phyloP scores from a whole-genome alignment of 306 rosid genomes.

The Cicer judaicum region DNA sequence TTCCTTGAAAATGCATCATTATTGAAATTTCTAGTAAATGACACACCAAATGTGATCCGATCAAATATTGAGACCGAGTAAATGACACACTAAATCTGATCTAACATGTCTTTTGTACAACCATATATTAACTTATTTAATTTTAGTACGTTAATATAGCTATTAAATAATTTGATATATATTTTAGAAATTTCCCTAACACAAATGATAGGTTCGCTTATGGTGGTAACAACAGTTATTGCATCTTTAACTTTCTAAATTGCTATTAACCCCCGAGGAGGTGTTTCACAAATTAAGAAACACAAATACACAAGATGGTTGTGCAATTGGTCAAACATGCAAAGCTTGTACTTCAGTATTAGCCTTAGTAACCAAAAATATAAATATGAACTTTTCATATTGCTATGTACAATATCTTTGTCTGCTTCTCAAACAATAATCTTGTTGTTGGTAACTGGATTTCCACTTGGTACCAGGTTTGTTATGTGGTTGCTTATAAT shows the following conservation, averaged over 20 bases:
- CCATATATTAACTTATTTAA: too few species aligned
- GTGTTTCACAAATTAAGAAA: constrained; percentile 46
- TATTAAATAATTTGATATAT: too few species aligned
- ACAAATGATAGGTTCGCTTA: background rate
- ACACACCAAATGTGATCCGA: too few species aligned
- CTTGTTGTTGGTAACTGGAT: constrained; percentile 30
- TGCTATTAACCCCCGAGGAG: constrained; percentile 43
- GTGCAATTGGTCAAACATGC: background rate
- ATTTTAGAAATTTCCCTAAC: too few species aligned
- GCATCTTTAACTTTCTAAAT: constrained; percentile 43
- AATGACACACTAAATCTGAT: too few species aligned
- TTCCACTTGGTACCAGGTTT: constrained; percentile 15
- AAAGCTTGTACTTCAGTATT: constrained; percentile 45
- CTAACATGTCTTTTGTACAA: too few species aligned
- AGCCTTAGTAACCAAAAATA: background rate
- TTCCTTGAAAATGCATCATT: background rate
- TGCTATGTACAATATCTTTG: constrained; percentile 43
- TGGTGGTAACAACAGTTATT: constrained; percentile 44
- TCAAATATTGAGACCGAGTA: too few species aligned
- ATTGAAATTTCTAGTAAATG: too few species aligned
- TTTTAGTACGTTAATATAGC: too few species aligned
- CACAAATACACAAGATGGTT: background rate
- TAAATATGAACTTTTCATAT: background rate
- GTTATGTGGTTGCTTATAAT: constrained; percentile 24
- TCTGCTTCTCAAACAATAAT: constrained; percentile 35